Evolutionary conservation across 495 filamentous ascomycete genomes (phyloP).

Genomic region (Pseudomonodictys pantanalensis): DNA sequence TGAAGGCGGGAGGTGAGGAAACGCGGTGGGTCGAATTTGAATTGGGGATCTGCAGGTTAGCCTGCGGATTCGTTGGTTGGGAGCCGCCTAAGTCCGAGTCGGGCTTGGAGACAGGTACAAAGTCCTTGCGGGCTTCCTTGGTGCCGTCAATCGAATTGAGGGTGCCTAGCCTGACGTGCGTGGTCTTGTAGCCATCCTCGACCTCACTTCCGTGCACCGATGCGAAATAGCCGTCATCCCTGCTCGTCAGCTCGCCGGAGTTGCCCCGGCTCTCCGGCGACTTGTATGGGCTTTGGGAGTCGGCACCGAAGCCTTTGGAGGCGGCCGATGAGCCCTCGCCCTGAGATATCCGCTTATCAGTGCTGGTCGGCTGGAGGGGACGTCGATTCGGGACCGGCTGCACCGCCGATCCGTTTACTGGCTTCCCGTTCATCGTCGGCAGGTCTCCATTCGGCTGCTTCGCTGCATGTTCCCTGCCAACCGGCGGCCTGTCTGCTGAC

Average conservation of each 20-base stretch:
- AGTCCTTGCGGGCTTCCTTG: slow-evolving; percentile 15
- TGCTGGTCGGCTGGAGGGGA: background rate
- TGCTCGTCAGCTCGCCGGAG: slow-evolving; percentile 2
- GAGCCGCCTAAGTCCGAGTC: slow-evolving; percentile 9
- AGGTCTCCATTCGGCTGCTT: slow-evolving; percentile 29
- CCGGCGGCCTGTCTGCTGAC: slow-evolving; percentile 13
- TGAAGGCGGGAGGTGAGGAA: slow-evolving; percentile 69
- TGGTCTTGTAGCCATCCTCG: slow-evolving; percentile 25
- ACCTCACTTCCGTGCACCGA: slow-evolving; percentile 22
- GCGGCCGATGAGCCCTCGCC: slow-evolving; percentile 3
- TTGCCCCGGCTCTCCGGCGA: slow-evolving; percentile 17
- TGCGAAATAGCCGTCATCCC: slow-evolving; percentile 33
- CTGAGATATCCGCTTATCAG: slow-evolving; percentile 15
- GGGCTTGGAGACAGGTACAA: slow-evolving; percentile 4
- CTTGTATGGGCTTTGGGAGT: slow-evolving; percentile 16
- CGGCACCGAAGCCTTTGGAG: slow-evolving; percentile 6
- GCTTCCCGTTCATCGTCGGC: slow-evolving; percentile 26
- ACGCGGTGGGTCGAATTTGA: slow-evolving; percentile 61
- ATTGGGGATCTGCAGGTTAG: slow-evolving; percentile 40
- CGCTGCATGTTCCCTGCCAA: slow-evolving; percentile 16
- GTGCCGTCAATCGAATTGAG: slow-evolving; percentile 8
- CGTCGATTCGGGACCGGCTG: slow-evolving; percentile 30
- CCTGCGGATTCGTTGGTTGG: background rate
- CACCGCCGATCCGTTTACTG: slow-evolving; percentile 23
- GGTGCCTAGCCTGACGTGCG: slow-evolving; percentile 26